A percentile compares a stretch with the other conserved stretches of the same genome.
Evolutionary conservation across 1,139 yeast species (phyloP).

Genomic region (Tardiomyces digboiensis): DNA sequence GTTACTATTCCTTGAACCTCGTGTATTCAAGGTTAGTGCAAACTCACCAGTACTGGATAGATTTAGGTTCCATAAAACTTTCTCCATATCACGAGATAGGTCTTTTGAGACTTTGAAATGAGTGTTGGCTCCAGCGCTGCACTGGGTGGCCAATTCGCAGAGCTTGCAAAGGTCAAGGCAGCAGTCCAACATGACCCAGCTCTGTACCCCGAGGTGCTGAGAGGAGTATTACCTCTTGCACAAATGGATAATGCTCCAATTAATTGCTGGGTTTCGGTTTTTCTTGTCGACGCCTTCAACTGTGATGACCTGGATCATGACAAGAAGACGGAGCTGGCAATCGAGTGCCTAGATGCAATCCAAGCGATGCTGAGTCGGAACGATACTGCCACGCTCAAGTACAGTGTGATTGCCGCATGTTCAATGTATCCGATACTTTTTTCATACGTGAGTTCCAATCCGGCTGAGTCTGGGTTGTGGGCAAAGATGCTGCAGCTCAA

Average conservation of each 20-base stretch:
- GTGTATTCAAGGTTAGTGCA: too few relatives aligned
- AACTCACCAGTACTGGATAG: too few relatives aligned
- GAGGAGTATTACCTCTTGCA: constrained; percentile 29
- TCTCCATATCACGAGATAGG: too few relatives aligned
- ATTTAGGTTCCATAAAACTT: too few relatives aligned
- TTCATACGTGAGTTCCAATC: constrained; percentile 20
- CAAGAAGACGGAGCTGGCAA: constrained; percentile 21
- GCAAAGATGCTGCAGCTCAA: constrained; percentile 22
- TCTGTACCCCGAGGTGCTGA: constrained; percentile 27
- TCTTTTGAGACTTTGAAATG: too few relatives aligned
- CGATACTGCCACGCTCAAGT: constrained; percentile 22
- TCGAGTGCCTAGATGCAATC: constrained; percentile 25
- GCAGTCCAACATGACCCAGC: constrained; percentile 28
- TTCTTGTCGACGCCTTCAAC: constrained; percentile 31
- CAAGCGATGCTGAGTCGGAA: constrained; percentile 17
- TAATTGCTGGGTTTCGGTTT: constrained; percentile 30
- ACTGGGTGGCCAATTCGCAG: constrained; percentile 11
- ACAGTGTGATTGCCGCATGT: constrained; percentile 23
- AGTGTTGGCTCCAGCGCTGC: too few relatives aligned
- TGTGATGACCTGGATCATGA: constrained; percentile 19
- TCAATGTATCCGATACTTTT: constrained; percentile 27
- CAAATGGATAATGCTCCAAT: constrained; percentile 23
- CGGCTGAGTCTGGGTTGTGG: constrained; percentile 22
- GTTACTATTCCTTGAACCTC: too few relatives aligned
- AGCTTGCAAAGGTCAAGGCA: constrained; percentile 28